Conservation (phyloP, 164 flowering plant genomes). For the Vitis rotundifolia region DNA sequence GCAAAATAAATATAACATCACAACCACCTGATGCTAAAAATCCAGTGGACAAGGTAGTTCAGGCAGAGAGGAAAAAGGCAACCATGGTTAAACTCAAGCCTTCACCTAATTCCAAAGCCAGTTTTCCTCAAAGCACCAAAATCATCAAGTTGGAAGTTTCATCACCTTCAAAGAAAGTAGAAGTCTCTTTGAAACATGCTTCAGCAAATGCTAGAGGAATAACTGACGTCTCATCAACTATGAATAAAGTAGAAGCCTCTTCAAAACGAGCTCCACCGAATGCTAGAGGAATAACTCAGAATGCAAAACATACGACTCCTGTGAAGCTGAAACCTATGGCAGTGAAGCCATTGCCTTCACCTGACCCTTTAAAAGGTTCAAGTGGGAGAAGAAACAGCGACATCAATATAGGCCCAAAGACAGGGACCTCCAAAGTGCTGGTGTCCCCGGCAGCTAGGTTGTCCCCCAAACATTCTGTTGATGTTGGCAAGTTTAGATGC, state of each 20-base stretch:
- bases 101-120: slow-evolving; percentile 15
- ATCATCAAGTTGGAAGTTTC: slow-evolving; percentile 23
- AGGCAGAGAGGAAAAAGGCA: slow-evolving; percentile 20
- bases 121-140: slow-evolving; percentile 9
- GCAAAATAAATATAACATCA: slow-evolving; percentile 17
- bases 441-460: slow-evolving; percentile 23
- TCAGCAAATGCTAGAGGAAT: slow-evolving; percentile 14
- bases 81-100: slow-evolving; percentile 17
- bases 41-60: slow-evolving; percentile 9
- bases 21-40: slow-evolving; percentile 8
- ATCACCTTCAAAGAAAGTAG: slow-evolving; percentile 16
- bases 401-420: slow-evolving; percentile 4
- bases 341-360: slow-evolving; percentile 15
- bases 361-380: slow-evolving; percentile 6
- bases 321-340: slow-evolving; percentile 26
- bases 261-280: slow-evolving; percentile 10
- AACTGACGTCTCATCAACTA: background rate
- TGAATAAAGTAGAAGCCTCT: background rate
- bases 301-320: slow-evolving; percentile 11
- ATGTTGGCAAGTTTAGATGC: slow-evolving; percentile 26
- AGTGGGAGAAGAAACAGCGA: slow-evolving; percentile 5
- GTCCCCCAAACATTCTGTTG: slow-evolving; percentile 22
- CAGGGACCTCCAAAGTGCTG: slow-evolving; percentile 17
- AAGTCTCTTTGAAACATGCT: slow-evolving; percentile 12
- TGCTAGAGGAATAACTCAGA: slow-evolving; percentile 5